Evolutionary conservation across 257 asterid genomes (phyloP).

Genomic region (Gynochthodes officinalis): DNA sequence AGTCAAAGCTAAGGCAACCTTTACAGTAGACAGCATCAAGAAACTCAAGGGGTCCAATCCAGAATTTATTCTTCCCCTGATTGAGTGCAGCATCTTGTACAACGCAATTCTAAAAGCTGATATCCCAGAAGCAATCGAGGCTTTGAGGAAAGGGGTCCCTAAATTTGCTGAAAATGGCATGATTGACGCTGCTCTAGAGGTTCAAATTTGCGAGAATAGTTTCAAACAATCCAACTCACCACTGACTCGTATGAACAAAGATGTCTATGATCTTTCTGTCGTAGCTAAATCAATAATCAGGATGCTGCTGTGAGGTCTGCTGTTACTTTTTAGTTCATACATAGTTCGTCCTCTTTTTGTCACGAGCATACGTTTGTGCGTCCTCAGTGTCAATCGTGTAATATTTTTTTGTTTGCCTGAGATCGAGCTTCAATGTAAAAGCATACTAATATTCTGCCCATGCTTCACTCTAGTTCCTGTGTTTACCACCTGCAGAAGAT

Average conservation of each 20-base stretch:
- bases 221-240: conserved; percentile 19
- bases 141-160: conserved; percentile 21
- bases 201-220: conserved; percentile 16
- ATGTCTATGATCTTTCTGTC: conserved; percentile 25
- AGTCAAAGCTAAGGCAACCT: conserved; percentile 12
- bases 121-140: conserved; percentile 24
- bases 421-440: no score
- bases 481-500: no score
- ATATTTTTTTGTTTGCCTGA: neutral
- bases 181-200: conserved; percentile 26
- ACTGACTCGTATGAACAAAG: neutral
- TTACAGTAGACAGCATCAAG: conserved; percentile 6
- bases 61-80: conserved; percentile 7
- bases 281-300: conserved; percentile 36
- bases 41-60: conserved; percentile 21
- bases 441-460: no score
- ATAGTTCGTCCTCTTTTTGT: no score
- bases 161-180: conserved; percentile 31
- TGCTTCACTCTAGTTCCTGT: no score
- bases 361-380: no score
- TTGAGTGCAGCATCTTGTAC: conserved; percentile 7
- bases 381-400: no score
- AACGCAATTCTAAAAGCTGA: conserved; percentile 23
- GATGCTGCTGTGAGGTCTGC: conserved; percentile 17
- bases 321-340: no score